These are phyloP conservation scores for Oryza glumipatula DNA, from an alignment of 176 grass and related monocot species.

Conservation along the genomic window DNA sequence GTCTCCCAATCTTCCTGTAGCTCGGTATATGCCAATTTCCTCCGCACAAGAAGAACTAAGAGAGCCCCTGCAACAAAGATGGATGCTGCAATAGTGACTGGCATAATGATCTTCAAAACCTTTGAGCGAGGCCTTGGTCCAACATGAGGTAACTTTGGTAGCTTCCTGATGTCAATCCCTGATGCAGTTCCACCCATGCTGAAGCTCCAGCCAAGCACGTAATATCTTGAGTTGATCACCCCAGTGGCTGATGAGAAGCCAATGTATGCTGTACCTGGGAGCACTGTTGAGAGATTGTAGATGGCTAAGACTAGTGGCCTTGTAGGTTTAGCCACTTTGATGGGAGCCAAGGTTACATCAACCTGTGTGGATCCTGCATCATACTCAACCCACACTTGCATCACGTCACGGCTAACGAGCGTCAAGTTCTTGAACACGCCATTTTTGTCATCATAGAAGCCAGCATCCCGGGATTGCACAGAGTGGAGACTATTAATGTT, in stretches of 20 bases:
- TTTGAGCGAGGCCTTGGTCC: not conserved
- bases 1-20: constrained; percentile 41
- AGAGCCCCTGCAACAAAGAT: not conserved
- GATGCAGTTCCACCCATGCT: constrained; percentile 38
- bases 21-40: not conserved
- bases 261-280: constrained; percentile 18
- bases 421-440: not conserved
- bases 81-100: not conserved
- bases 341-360: constrained; percentile 36
- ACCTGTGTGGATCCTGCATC: not conserved
- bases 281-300: constrained; percentile 34
- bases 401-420: not conserved
- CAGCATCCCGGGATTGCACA: not conserved
- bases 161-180: constrained; percentile 20
- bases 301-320: constrained; percentile 14
- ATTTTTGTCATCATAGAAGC: not conserved
- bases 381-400: constrained; percentile 56
- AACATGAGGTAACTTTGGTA: constrained; percentile 48
- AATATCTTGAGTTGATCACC: constrained; percentile 29
- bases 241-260: constrained; percentile 45
- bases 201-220: constrained; percentile 77
- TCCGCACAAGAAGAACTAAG: not conserved
- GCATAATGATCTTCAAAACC: not conserved
- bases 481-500: constrained; percentile 18
- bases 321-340: constrained; percentile 15